Base-by-base conservation (phyloP, 2,329 filamentous ascomycete genomes). In the Aspergillus quadrilineatus region DNA sequence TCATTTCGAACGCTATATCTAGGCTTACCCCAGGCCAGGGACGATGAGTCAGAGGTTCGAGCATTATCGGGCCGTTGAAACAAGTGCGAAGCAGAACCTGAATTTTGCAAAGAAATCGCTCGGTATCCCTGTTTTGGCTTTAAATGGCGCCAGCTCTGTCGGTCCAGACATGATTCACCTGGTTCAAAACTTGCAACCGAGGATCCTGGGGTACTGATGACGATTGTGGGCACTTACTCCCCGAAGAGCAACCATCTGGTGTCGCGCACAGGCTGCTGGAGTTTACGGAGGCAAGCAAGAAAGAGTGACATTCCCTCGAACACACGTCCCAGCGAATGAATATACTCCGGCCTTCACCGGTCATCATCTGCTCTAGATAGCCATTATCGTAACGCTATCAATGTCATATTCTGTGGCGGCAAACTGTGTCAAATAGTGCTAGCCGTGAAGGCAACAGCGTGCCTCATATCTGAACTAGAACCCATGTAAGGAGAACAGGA, bases 1-100 rank as follows among this genome's bases (percentile, higher is more conserved):
- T 39, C 56, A 59, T 3, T 53, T 65, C 6, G 61, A 66, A 47
- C 54, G 50, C 29, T 68, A 68, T 55, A 62, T 66, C 17, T 48
- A 57, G 15, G 52, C 54, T 2, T 68, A 68, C 50, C 60, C 60
- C 39, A 53, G 60, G 43, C 60, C 61, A 1, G 65, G 62, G 8
- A 64, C 58, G 6, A 68, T 67, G 65, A 64, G 63, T 47, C 58
- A 59, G 6, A 64, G 64, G 8, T 67, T 67, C 41, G 63, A 63
- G 55, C 67, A 65, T 45, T 68, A 67, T 58, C 62, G 66, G 14
- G 63, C 66, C 17, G 61, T 60, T 50, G 58, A 50, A 42, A 56
- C 37, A 17, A 67, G 63, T 42, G 52, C 63, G 39, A 55, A 57
- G 32, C 64, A 68, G 54, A 67, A 67, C 53, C 14, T 61, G 41